Evolutionary conservation across 306 rosid species (phyloP), one percentile per base, ranked within the genome.

Genomic region (Glycine latifolia): DNA sequence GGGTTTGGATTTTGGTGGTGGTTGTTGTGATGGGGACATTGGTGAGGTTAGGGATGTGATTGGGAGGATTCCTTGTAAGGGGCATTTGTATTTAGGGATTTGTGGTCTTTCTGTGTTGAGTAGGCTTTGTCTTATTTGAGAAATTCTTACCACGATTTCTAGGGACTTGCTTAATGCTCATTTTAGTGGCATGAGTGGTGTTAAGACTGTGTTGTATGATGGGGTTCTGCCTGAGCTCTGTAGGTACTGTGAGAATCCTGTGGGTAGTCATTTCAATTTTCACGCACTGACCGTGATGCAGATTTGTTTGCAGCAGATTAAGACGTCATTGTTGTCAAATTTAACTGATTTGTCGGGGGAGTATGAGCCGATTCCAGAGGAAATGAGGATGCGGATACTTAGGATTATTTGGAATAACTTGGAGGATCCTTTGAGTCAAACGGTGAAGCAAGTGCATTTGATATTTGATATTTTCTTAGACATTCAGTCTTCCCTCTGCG

Each of bases 351-450:
- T 78, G 49, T 83, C 85, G 0, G 87, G 86, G 70, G 52, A 78
- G 50, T 89, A 91, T 83, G 90, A 88, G 81, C 97, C 95, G 8
- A 86, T 95, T 67, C 83, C 97, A 0, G 99, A 90, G 89, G 94
- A 91, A 71, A 91, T 89, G 94, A 97, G 41, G 41, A 70, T 92
- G 83, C 89, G 94, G 62, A 58, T 95, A 68, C 90, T 95, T 86
- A 84, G 85, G 86, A 88, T 93, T 66, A 86, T 94, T 73, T 95
- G 99, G 99, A 89, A 92, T 81, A 95, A 95, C 87, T 86, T 95
- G 85, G 99, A 95, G 77, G 98, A 95, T 83, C 96, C 98, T 73
- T 86, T 95, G 79, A 95, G 94, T 88, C 99, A 95, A 83, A 95
- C 99, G 2, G 99, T 95, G 86, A 95, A 88, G 61, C 99, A 95